Evolutionary conservation across 208 protist genomes (phyloP), one percentile per base, ranked within the genome.

Genomic region (Leishmania amazonensis): DNA sequence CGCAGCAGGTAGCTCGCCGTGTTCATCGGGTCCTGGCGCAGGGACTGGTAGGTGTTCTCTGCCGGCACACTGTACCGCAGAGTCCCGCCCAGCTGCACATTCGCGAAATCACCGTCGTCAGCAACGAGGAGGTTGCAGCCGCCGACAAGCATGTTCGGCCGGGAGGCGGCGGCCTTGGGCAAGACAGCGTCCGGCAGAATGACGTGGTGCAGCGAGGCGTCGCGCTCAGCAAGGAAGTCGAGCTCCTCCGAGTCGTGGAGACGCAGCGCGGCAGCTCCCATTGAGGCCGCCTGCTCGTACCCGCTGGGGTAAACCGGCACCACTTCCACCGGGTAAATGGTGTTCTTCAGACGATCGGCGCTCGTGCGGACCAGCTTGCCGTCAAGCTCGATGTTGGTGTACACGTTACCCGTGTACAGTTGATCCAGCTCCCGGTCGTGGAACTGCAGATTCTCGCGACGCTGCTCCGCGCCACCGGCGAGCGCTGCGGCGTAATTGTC

Each of bases 291-390:
- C 57, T 53, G 49, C 38, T 87, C 65, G 76, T 91, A 93, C 21
- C 83, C 89, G 57, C 84, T 88, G 8, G 93, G 93, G 81, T 86
- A 96, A 40, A 96, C 85, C 8, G 93, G 93, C 60, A 92, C 54
- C 76, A 96, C 91, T 78, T 94, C 91, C 24, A 95, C 91, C 17
- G 93, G 93, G 81, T 90, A 96, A 42, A 96, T 87, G 81, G 83
- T 49, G 83, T 24, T 81, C 78, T 86, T 86, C 75, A 79, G 74
- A 9, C 83, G 83, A 31, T 90, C 86, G 8, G 75, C 79, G 49
- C 90, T 86, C 60, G 80, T 85, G 58, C 90, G 89, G 28, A 78
- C 87, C 75, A 96, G 85, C 76, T 78, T 76, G n/a, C 76, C 76
- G 35, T 83, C 88, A 72, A 86, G 67, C 73, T 84, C 81, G 21